Conservation (phyloP, 2,329 filamentous ascomycete genomes). For the Neodidymelliopsis sp. region DNA sequence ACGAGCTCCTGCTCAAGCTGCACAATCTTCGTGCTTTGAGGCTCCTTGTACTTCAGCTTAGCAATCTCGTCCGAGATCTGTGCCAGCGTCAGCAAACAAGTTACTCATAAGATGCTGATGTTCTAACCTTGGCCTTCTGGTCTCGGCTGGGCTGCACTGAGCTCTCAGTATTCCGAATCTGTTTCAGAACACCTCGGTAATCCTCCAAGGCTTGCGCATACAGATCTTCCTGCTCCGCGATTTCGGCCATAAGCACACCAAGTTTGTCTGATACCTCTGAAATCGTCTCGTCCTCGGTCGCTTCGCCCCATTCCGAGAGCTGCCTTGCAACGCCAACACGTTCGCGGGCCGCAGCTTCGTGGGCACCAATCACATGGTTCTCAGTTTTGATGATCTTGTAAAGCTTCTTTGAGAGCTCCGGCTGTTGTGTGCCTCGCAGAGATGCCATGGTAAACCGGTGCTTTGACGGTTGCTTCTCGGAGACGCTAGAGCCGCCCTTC, state of each 20-base stretch:
- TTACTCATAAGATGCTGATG: constrained; percentile 2
- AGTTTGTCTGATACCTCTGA: constrained; percentile 95
- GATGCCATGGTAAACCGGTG: constrained; percentile 86
- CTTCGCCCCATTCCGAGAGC: constrained; percentile 95
- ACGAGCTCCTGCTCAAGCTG: constrained; percentile 96
- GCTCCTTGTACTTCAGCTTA: constrained; percentile 90
- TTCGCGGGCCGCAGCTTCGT: constrained; percentile 86
- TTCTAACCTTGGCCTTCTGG: constrained; percentile 72
- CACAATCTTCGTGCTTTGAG: constrained; percentile 79
- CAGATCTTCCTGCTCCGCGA: constrained; percentile 90
- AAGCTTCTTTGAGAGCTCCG: constrained; percentile 86
- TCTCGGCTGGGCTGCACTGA: constrained; percentile 93
- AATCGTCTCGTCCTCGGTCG: constrained; percentile 84
- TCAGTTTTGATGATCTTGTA: constrained; percentile 94
- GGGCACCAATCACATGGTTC: constrained; percentile 84
- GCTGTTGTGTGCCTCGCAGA: constrained; percentile 82
- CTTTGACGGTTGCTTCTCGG: constrained; percentile 56
- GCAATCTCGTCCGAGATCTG: constrained; percentile 89
- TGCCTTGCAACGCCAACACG: constrained; percentile 85
- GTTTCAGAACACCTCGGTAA: constrained; percentile 81
- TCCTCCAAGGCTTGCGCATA: constrained; percentile 91
- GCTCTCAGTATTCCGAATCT: constrained; percentile 93
- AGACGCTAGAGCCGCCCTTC: constrained; percentile 56
- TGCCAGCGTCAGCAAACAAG: constrained; percentile 14
- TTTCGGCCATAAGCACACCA: constrained; percentile 87